Percentiles rank a stretch among this genome's conserved stretches.
phyloP scores from a whole-genome alignment of 192 early-diverging fungal genomes.

The Linnemannia schmuckeri region DNA sequence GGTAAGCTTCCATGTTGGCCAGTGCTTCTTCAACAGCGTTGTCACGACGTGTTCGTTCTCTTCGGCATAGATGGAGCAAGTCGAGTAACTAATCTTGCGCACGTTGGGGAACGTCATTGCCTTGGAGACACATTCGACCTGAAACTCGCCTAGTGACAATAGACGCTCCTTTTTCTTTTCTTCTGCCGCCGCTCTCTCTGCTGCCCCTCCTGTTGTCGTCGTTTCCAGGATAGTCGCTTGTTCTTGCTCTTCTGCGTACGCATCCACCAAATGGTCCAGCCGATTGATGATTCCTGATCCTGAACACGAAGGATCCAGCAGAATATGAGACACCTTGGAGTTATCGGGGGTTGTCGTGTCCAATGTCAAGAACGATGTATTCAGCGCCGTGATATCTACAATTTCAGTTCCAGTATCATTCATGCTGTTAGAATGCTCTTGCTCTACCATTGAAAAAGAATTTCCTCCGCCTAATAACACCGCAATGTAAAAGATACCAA shows the following conservation, averaged over 20 bases:
- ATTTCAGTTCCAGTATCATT: not conserved
- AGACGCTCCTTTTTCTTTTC: slow-evolving; percentile 71
- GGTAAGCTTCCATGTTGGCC: slow-evolving; percentile 64
- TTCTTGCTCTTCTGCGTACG: slow-evolving; percentile 59
- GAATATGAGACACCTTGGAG: slow-evolving; percentile 85
- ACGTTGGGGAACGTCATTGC: slow-evolving; percentile 89
- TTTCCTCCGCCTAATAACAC: not conserved
- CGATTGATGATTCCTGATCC: slow-evolving; percentile 95
- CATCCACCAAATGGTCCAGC: slow-evolving; percentile 87
- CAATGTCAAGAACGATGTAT: slow-evolving; percentile 85
- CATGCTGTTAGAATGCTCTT: not conserved
- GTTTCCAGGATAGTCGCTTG: slow-evolving; percentile 41
- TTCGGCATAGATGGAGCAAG: slow-evolving; percentile 91
- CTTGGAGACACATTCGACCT: slow-evolving; percentile 83
- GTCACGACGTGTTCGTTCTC: slow-evolving; percentile 98
- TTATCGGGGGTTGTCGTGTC: slow-evolving; percentile 76
- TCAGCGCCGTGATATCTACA: slow-evolving; percentile 77
- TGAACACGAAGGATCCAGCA: slow-evolving; percentile 96
- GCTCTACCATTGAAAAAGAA: not conserved
- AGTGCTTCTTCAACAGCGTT: slow-evolving; percentile 67
- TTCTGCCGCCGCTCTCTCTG: slow-evolving; percentile 31
- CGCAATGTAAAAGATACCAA: not conserved
- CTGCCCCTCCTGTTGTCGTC: slow-evolving; percentile 54
- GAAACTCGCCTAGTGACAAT: slow-evolving; percentile 87
- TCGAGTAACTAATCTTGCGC: slow-evolving; percentile 93